A percentile compares a stretch with the other conserved stretches of the same genome.
Evolutionary conservation across 495 filamentous ascomycete genomes (phyloP).

Genomic region (Hypoxylon subgilvum): DNA sequence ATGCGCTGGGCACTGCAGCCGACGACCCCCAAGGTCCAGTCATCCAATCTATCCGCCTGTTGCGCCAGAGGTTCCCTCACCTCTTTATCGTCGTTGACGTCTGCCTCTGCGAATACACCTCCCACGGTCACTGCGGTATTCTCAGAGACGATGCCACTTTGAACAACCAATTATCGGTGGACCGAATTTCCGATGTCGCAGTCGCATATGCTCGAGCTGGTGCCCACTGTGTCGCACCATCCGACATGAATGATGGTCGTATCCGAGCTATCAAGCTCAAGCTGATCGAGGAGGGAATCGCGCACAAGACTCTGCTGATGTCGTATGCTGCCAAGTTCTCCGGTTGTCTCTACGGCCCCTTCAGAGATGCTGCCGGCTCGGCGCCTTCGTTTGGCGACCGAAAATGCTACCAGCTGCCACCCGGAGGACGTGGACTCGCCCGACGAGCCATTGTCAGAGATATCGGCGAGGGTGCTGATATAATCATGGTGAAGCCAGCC

Average conservation of each 20-base stretch:
- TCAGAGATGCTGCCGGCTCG: constrained; percentile 94
- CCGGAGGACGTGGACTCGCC: constrained; percentile 89
- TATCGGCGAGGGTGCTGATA: constrained; percentile 90
- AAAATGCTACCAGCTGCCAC: constrained; percentile 93
- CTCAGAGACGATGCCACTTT: constrained; percentile 87
- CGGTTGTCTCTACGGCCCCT: constrained; percentile 94
- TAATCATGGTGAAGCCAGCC: constrained; percentile 99
- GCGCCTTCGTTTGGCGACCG: constrained; percentile 91
- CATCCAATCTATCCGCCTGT: constrained; percentile 78
- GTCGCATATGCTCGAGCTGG: constrained; percentile 91
- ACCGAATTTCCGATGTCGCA: constrained; percentile 91
- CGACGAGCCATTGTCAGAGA: constrained; percentile 89
- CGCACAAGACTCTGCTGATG: constrained; percentile 90
- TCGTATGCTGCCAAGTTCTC: constrained; percentile 97
- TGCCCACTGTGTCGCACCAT: constrained; percentile 94
- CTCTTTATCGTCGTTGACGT: constrained; percentile 92
- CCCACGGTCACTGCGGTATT: constrained; percentile 98
- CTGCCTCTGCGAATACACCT: constrained; percentile 97
- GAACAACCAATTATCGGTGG: constrained; percentile 89
- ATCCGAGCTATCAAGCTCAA: constrained; percentile 96
- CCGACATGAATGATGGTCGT: constrained; percentile 98
- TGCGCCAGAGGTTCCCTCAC: constrained; percentile 81
- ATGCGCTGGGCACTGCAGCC: constrained; percentile 89
- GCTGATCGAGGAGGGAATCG: constrained; percentile 87
- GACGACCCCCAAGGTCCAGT: constrained; percentile 94